Evolutionary conservation across 2,329 filamentous ascomycete genomes (phyloP), one percentile per base, ranked within the genome.

Genomic region (Hyphodiscus sp.): DNA sequence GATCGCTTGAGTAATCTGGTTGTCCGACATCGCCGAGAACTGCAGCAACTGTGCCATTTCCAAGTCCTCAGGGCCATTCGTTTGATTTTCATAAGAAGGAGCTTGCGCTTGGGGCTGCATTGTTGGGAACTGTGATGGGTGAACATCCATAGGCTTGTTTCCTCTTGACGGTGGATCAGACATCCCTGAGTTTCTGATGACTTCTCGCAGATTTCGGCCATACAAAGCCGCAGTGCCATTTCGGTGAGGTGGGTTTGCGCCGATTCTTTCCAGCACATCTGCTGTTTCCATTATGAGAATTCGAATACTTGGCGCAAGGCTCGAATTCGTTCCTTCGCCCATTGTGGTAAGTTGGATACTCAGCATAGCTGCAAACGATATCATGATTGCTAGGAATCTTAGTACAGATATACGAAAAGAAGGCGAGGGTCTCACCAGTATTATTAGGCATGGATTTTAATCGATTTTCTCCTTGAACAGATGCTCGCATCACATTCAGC

Each of bases 401-500:
- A 54, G 68, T 83, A 83, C 57, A 86, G 86, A 61, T 82, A 86
- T n/a, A 83, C 83, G 0, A 86, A 85, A 58, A 88, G 89, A 1
- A 85, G 86, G 13, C 89, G 87, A 26, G 23, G 89, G 89, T 58
- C 61, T 89, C 87, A 52, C 85, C 33, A 80, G 86, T 88, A 61
- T 89, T 89, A 68, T 89, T 89, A 0, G 86, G 86, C 85, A 89
- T 89, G 0, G 85, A 88, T 52, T 82, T 82, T 0, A 89, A 74
- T 56, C 85, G 79, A 0, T 76, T 73, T 64, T 89, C 86, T 33
- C 85, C 85, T 67, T 88, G 85, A 6, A 89, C 86, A 0, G 85
- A 85, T 1, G 83, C 83, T 20, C 86, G 80, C 74, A 89, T 80
- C 4, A 89, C 86, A 54, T 87, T 88, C n/a, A 89, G 69, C 0